phyloP scores from a whole-genome alignment of 257 asterid genomes.

The Vinca minor region DNA sequence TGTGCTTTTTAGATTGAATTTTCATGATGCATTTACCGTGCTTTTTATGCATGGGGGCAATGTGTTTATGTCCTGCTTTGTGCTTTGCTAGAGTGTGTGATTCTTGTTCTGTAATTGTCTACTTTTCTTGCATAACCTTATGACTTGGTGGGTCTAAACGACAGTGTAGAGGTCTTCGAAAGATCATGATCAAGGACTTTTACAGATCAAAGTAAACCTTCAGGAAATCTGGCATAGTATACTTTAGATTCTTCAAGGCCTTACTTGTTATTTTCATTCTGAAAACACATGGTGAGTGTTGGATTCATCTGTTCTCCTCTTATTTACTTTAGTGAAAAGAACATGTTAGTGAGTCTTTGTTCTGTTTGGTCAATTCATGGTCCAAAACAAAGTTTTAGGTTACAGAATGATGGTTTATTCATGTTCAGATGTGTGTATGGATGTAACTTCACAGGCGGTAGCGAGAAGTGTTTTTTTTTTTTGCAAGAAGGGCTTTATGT shows the following conservation, averaged over 20 bases:
- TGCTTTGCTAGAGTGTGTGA: neutral
- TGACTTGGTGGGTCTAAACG: constrained; percentile 7
- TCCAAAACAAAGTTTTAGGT: too few species aligned
- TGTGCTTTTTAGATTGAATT: too few species aligned
- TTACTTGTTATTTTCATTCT: neutral
- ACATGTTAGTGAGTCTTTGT: too few species aligned
- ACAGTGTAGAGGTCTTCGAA: constrained; percentile 14
- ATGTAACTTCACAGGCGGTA: neutral
- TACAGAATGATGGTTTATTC: neutral
- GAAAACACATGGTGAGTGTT: neutral
- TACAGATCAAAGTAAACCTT: neutral
- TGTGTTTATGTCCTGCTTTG: neutral
- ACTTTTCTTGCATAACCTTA: constrained; percentile 8
- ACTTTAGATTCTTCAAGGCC: neutral
- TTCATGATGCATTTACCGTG: neutral
- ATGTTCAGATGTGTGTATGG: neutral
- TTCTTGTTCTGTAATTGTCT: neutral
- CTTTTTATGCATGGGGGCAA: neutral
- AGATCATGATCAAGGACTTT: constrained; percentile 1
- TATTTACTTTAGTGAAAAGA: too few species aligned
- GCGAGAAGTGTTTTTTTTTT: too few species aligned
- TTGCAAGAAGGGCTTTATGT: too few species aligned
- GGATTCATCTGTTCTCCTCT: neutral
- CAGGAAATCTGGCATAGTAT: neutral
- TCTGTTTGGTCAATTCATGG: too few species aligned